phyloP scores from a whole-genome alignment of 768 basidiomycete species.

The Kwoniella pini region DNA sequence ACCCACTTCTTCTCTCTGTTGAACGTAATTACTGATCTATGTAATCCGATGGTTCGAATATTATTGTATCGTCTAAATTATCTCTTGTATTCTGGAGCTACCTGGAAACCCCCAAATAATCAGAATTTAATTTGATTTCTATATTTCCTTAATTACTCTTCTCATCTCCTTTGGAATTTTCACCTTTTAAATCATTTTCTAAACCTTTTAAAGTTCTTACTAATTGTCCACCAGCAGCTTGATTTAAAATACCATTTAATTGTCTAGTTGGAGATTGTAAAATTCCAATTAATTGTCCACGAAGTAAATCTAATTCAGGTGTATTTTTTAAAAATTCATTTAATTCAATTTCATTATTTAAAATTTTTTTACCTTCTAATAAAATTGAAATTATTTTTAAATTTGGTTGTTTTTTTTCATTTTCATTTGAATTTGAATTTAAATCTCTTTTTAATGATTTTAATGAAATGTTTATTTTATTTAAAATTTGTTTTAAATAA shows the following conservation, averaged over 20 bases:
- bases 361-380: conserved; percentile 68
- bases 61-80: too few relatives aligned
- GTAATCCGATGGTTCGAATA: too few relatives aligned
- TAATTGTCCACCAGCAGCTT: conserved; percentile 69
- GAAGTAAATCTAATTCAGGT: conserved; percentile 73
- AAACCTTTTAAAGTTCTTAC: conserved; percentile 74
- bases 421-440: too few relatives aligned
- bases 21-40: too few relatives aligned
- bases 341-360: conserved; percentile 62
- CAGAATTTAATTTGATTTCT: too few relatives aligned
- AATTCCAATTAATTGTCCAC: conserved; percentile 82
- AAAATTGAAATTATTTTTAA: conserved; percentile 74
- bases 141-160: too few relatives aligned
- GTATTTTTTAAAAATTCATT: conserved; percentile 66
- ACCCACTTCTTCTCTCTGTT: too few relatives aligned
- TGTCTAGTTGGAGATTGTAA: conserved; percentile 73
- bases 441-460: conserved; percentile 28
- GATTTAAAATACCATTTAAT: conserved; percentile 68
- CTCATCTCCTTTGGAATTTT: conserved; percentile 33
- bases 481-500: conserved; percentile 41
- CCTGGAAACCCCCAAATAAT: too few relatives aligned
- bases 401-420: conserved; percentile 34
- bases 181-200: conserved; percentile 65
- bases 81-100: too few relatives aligned
- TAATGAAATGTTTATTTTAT: conserved; percentile 34